These are phyloP conservation scores for Solanum piurae DNA, from an alignment of 257 asterid genomes.

Conservation along the genomic window DNA sequence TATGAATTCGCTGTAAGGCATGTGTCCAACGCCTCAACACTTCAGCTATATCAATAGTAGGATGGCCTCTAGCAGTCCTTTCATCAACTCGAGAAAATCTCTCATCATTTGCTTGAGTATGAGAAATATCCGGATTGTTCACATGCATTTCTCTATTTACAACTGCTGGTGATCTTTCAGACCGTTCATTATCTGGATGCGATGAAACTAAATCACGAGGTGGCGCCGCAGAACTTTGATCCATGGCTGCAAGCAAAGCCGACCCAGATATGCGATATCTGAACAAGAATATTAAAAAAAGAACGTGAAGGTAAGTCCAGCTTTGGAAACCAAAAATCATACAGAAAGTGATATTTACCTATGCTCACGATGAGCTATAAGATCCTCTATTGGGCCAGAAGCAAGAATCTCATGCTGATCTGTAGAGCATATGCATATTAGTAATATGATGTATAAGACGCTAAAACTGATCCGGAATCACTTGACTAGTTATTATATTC, in stretches of 20 bases:
- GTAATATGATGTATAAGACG: not conserved
- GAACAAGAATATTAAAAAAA: conserved; percentile 5
- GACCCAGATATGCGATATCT: conserved; percentile 99
- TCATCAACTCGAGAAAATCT: conserved; percentile 51
- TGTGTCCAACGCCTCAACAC: conserved; percentile 97
- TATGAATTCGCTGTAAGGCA: conserved; percentile 94
- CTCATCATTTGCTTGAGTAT: conserved; percentile 46
- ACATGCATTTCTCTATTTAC: conserved; percentile 23
- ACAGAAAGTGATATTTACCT: conserved; percentile 37
- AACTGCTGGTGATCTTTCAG: conserved; percentile 34
- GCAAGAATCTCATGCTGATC: conserved; percentile 97
- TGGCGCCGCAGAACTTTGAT: conserved; percentile 55
- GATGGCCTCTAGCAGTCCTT: conserved; percentile 68
- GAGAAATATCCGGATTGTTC: conserved; percentile 20
- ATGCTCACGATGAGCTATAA: conserved; percentile 98
- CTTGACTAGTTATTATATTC: not conserved
- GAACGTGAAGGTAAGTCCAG: not conserved
- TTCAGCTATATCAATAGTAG: conserved; percentile 93
- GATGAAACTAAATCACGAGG: conserved; percentile 39
- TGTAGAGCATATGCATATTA: conserved; percentile 13
- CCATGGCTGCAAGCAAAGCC: conserved; percentile 90
- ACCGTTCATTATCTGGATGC: conserved; percentile 38
- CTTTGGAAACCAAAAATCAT: not conserved
- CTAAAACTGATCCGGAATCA: not conserved
- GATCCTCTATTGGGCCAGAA: conserved; percentile 99